Evolutionary conservation across 208 protist genomes (phyloP).

Genomic region (Vickermania spadyakhi): DNA sequence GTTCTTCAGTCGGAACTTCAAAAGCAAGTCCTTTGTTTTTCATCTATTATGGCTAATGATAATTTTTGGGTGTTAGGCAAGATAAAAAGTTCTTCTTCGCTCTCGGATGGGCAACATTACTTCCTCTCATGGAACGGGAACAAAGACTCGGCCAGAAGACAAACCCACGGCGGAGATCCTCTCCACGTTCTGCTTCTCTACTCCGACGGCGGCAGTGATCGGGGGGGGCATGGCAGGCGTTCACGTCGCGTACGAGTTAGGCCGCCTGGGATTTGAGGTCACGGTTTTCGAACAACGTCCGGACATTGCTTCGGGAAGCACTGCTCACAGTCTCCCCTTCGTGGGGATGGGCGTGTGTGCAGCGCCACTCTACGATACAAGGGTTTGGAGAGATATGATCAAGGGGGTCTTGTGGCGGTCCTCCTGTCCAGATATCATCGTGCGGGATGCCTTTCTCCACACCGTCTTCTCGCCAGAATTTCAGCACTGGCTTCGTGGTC

Average conservation of each 20-base stretch:
- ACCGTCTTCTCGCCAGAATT: constrained; percentile 41
- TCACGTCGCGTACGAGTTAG: constrained; percentile 80
- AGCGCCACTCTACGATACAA: constrained; percentile 29
- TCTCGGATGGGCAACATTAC: background rate
- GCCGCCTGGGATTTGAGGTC: constrained; percentile 67
- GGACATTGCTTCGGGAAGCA: constrained; percentile 32
- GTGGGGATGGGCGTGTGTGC: constrained; percentile 66
- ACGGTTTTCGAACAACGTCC: constrained; percentile 62
- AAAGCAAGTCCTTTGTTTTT: too few relatives aligned
- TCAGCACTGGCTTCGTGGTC: constrained; percentile 62
- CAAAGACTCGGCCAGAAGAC: too few relatives aligned
- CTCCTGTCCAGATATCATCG: constrained; percentile 39
- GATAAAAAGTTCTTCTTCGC: too few relatives aligned
- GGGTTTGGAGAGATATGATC: constrained; percentile 28
- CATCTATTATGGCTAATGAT: too few relatives aligned
- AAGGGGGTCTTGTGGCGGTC: constrained; percentile 19
- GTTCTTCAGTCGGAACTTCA: too few relatives aligned
- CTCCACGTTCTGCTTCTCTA: constrained; percentile 21
- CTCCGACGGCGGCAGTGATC: constrained; percentile 64
- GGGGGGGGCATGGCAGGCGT: constrained; percentile 77
- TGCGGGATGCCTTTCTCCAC: constrained; percentile 41
- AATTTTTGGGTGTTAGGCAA: too few relatives aligned
- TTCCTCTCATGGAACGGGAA: too few relatives aligned
- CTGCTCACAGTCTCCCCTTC: constrained; percentile 52
- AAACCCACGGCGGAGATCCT: constrained; percentile 9